phyloP scores from a whole-genome alignment of 1,284 basidiomycete species.

The Gymnopus androsaceus region DNA sequence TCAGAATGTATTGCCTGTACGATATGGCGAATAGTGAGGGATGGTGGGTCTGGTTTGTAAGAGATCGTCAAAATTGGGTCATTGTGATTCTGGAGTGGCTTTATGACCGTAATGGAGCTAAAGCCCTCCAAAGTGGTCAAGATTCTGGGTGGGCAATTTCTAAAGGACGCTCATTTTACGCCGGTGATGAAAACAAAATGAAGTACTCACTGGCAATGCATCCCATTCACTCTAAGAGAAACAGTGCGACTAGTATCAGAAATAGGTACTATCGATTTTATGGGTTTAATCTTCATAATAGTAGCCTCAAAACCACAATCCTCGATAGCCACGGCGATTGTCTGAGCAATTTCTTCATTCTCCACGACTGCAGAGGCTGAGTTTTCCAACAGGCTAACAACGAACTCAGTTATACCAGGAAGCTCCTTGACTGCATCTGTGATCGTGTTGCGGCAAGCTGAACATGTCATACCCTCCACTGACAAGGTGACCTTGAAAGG shows the following conservation, averaged over 20 bases:
- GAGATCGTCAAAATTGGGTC: slow-evolving; percentile 55
- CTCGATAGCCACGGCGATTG: slow-evolving; percentile 48
- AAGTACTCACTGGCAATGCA: slow-evolving; percentile 68
- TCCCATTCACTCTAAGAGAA: slow-evolving; percentile 63
- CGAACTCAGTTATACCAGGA: slow-evolving; percentile 48
- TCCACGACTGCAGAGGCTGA: slow-evolving; percentile 49
- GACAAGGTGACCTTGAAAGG: slow-evolving; percentile 42
- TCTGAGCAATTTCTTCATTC: slow-evolving; percentile 32
- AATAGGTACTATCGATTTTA: background rate
- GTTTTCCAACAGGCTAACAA: slow-evolving; percentile 49
- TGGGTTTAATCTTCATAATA: slow-evolving; percentile 43
- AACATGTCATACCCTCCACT: slow-evolving; percentile 63
- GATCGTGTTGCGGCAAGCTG: slow-evolving; percentile 50
- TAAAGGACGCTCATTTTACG: slow-evolving; percentile 25
- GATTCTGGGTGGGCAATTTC: slow-evolving; percentile 57
- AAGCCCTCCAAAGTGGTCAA: slow-evolving; percentile 46
- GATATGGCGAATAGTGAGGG: slow-evolving; percentile 67
- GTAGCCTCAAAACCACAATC: slow-evolving; percentile 62
- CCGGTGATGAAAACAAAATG: background rate
- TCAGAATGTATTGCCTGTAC: slow-evolving; percentile 44
- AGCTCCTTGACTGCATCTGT: slow-evolving; percentile 46
- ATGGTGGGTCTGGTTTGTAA: slow-evolving; percentile 60
- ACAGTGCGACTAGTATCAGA: slow-evolving; percentile 42
- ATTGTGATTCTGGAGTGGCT: slow-evolving; percentile 41
- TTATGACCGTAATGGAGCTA: slow-evolving; percentile 40